Base-by-base conservation (phyloP, 768 basidiomycete species). In the Dioszegia hungarica region DNA sequence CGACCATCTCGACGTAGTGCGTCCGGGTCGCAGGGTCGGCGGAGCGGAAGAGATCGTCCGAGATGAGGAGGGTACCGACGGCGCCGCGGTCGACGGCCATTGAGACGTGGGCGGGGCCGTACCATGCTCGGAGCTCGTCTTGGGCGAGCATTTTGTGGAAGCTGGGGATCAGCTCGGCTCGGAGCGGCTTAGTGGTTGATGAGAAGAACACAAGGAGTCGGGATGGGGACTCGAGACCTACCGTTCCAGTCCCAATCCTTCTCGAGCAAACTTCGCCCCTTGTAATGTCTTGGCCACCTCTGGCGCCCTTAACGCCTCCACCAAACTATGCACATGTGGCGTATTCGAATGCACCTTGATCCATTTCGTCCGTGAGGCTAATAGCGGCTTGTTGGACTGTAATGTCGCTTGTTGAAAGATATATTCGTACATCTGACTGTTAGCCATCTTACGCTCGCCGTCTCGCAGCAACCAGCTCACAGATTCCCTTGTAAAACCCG, bases 61-160 rank as follows among this genome's bases (percentile, higher is more conserved):
- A 94, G 40, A 99, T 98, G 51, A 99, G 80, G 25, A 99, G 81
- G 1, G 90, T 91, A 15, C 92, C 92, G 38, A 98, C 85, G 0
- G 95, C 95, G 0, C 92, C 93, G 46, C 95, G 82, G 70, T 93
- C 89, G 33, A 89, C 87, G 3, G 95, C 95, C 20, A 95, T 81
- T 47, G 82, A 80, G 54, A 99, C 95, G 75, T 99, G 95, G 46
- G 89, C 86, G 12, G 93, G 90, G 1, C 94, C 95, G 75, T 99
- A 99, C 95, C 95, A 99, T 4, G 95, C 95, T 53, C 95, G 82
- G 80, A 93, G 85, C 74, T 97, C 93, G 66, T 99, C 93, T 0
- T 82, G 82, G 0, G 87, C 90, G 27, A 98, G 83, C 91, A 93
- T 98, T 77, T 97, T 99, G 79, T 92, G 92, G 79, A 99, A 99